Conservation (phyloP, 2,329 filamentous ascomycete genomes). For the Ambrosiella cleistominuta region DNA sequence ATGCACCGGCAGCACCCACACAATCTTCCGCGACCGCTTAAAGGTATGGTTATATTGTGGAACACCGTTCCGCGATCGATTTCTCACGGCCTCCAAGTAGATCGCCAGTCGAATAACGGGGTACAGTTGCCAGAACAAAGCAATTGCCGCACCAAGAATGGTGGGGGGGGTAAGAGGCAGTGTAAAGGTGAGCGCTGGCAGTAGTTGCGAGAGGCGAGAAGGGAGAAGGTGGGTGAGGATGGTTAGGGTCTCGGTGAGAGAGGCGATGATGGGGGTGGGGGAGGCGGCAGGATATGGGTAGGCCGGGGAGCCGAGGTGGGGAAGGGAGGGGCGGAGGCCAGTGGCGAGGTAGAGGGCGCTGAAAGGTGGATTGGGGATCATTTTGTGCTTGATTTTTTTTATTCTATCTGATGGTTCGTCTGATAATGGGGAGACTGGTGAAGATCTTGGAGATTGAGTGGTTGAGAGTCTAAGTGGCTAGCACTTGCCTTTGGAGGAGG, state of each 20-base stretch:
- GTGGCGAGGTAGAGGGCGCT: not conserved
- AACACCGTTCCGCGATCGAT: conserved; percentile 1
- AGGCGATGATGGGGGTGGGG: not conserved
- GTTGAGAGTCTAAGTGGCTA: too few relatives aligned
- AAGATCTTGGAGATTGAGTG: not conserved
- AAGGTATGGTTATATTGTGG: conserved; percentile 6
- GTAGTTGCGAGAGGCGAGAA: not conserved
- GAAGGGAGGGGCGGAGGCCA: not conserved
- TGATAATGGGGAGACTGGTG: not conserved
- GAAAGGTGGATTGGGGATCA: not conserved
- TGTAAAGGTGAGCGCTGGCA: not conserved
- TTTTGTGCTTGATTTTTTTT: not conserved
- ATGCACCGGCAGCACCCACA: conserved; percentile 6
- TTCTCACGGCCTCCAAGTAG: not conserved
- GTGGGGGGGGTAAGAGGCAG: not conserved
- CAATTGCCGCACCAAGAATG: not conserved
- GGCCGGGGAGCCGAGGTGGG: not conserved
- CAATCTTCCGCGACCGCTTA: conserved; percentile 5
- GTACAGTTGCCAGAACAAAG: not conserved
- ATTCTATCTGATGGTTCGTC: not conserved
- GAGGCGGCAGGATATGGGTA: not conserved
- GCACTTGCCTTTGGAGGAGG: too few relatives aligned
- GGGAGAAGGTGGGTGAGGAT: not conserved
- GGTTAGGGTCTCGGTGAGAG: not conserved
- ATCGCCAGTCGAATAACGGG: conserved; percentile 4